Percentiles rank a stretch among this genome's conserved stretches.
These are phyloP conservation scores for Canavalia ensiformis DNA, from an alignment of 306 rosid species.

Conservation along the genomic window DNA sequence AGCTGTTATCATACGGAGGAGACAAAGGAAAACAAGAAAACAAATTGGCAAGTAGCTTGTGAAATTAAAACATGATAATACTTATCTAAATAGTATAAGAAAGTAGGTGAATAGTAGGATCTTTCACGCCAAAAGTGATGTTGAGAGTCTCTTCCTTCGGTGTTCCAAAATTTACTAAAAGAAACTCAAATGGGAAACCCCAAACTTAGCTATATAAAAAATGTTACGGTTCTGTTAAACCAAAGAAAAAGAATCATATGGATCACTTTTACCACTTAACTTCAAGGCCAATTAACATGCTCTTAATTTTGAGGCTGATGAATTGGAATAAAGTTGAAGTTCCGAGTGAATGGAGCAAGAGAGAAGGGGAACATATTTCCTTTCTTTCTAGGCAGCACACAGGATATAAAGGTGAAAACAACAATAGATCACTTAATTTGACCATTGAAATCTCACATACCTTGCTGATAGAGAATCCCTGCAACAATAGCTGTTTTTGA, in stretches of 20 bases:
- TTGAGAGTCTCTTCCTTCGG: background rate
- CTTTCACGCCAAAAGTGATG: background rate
- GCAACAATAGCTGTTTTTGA: background rate
- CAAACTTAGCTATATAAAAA: background rate
- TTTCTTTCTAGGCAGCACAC: background rate
- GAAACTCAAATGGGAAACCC: constrained; percentile 19
- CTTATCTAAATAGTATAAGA: background rate
- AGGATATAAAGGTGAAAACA: background rate
- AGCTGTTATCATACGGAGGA: background rate
- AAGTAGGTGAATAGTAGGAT: background rate
- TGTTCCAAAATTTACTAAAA: constrained; percentile 14
- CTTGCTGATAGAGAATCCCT: constrained; percentile 15
- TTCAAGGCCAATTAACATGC: background rate
- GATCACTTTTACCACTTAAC: no score
- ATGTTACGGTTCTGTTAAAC: background rate
- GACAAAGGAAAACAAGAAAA: background rate
- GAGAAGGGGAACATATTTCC: background rate
- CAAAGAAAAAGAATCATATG: background rate
- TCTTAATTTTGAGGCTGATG: background rate
- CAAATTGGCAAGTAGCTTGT: background rate
- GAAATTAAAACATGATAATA: background rate
- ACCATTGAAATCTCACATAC: background rate
- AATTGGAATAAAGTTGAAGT: background rate
- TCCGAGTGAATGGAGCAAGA: background rate
- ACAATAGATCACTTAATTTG: background rate